Evolutionary conservation across 116 monocot genomes (phyloP).

Genomic region (Thalassia testudinum): DNA sequence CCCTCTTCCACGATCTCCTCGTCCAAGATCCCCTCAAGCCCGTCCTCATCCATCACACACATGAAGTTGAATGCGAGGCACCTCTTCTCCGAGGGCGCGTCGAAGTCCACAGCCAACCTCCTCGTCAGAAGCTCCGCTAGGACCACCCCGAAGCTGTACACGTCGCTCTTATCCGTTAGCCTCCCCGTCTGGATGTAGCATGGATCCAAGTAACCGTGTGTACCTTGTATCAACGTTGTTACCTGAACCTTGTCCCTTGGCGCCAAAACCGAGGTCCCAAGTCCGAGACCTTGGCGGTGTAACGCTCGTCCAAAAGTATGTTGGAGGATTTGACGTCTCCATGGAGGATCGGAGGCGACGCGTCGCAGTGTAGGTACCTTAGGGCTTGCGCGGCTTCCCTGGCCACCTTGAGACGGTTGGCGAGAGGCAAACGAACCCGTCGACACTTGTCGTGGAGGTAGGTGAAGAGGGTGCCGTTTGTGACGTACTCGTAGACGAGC

Average conservation of each 20-base stretch:
- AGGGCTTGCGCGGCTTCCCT: too few relatives aligned
- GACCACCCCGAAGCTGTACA: too few relatives aligned
- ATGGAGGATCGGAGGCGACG: background rate
- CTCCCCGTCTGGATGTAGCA: too few relatives aligned
- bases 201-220: too few relatives aligned
- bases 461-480: conserved; percentile 4
- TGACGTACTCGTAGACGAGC: conserved; percentile 12
- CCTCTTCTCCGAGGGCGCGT: too few relatives aligned
- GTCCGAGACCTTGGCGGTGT: conserved; percentile 17
- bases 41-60: conserved; percentile 5
- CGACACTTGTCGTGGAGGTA: background rate
- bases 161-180: too few relatives aligned
- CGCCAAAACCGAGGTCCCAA: conserved; percentile 18
- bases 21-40: conserved; percentile 1
- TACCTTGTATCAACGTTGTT: too few relatives aligned
- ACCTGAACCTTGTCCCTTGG: conserved; percentile 7
- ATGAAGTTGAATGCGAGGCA: conserved; percentile 12
- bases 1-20: conserved; percentile 8
- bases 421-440: background rate
- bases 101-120: background rate
- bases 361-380: too few relatives aligned
- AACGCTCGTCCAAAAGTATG: conserved; percentile 8
- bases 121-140: too few relatives aligned
- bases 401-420: too few relatives aligned
- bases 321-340: conserved; percentile 16